A percentile compares a stretch with the other conserved stretches of the same genome.
Evolutionary conservation across 73 alveolate genomes (phyloP).

Genomic region (Tetrahymena elliotti): DNA sequence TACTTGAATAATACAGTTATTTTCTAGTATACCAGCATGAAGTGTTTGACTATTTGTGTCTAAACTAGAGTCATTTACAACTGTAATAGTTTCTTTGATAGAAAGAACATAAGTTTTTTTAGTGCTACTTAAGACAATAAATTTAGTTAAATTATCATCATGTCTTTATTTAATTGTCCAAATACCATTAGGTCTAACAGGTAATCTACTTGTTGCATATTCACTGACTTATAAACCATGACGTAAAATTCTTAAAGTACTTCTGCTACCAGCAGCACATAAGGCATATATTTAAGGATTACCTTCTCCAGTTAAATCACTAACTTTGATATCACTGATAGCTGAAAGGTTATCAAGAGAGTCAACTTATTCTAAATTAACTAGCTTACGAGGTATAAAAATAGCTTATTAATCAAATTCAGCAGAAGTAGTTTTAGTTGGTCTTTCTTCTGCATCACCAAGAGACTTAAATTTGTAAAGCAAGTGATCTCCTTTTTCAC

Average conservation of each 20-base stretch:
- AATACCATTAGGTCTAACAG: conserved; percentile 91
- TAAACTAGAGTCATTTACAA: conserved; percentile 60
- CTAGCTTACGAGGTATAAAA: conserved; percentile 45
- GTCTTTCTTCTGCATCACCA: conserved; percentile 80
- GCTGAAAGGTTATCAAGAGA: conserved; percentile 56
- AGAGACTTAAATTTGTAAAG: conserved; percentile 64
- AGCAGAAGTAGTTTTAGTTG: conserved; percentile 59
- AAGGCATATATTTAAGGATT: conserved; percentile 86
- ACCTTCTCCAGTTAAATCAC: conserved; percentile 87
- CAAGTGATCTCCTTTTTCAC: conserved; percentile 92
- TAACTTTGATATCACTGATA: conserved; percentile 86
- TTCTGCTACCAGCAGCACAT: conserved; percentile 91
- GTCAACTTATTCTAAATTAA: conserved; percentile 49
- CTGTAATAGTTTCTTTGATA: conserved; percentile 82
- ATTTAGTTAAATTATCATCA: conserved; percentile 80
- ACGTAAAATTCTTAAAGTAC: conserved; percentile 85
- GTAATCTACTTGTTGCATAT: conserved; percentile 85
- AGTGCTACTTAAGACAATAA: conserved; percentile 85
- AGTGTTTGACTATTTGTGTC: conserved; percentile 63
- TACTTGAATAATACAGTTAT: conserved; percentile 71
- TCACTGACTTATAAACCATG: conserved; percentile 92
- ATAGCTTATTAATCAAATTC: conserved; percentile 42
- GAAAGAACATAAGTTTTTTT: conserved; percentile 71
- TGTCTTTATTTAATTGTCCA: conserved; percentile 84
- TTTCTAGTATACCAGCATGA: conserved; percentile 63